Evolutionary conservation across 2,329 filamentous ascomycete genomes (phyloP).

Genomic region (Acephala macrosclerotiorum): DNA sequence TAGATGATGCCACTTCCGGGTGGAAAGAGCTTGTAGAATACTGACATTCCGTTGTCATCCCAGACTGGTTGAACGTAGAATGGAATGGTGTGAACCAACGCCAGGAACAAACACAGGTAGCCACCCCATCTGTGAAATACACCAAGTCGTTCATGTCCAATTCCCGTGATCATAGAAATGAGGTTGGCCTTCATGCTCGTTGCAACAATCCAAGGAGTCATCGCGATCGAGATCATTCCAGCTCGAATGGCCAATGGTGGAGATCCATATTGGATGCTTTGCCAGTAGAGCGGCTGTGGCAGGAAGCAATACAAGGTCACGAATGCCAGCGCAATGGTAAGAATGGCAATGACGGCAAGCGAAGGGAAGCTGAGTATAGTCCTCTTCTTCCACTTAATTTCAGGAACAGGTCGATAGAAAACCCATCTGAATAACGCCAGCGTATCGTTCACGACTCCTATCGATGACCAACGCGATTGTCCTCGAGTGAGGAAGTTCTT

Average conservation of each 20-base stretch:
- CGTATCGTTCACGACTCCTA: slow-evolving; percentile 77
- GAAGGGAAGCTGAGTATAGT: slow-evolving; percentile 80
- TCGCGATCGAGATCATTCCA: slow-evolving; percentile 90
- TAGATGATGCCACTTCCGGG: slow-evolving; percentile 75
- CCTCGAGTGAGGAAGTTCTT: slow-evolving; percentile 64
- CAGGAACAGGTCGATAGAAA: slow-evolving; percentile 86
- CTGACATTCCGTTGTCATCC: slow-evolving; percentile 75
- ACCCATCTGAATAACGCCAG: slow-evolving; percentile 87
- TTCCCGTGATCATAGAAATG: slow-evolving; percentile 83
- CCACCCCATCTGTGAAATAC: slow-evolving; percentile 93
- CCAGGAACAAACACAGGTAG: slow-evolving; percentile 84
- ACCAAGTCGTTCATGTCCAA: slow-evolving; percentile 90
- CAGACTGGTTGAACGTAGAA: slow-evolving; percentile 91
- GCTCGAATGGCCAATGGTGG: slow-evolving; percentile 86
- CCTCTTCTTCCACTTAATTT: slow-evolving; percentile 71
- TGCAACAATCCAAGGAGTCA: slow-evolving; percentile 92
- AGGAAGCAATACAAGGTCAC: slow-evolving; percentile 84
- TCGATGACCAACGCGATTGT: slow-evolving; percentile 77
- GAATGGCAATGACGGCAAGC: slow-evolving; percentile 72
- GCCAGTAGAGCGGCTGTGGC: slow-evolving; percentile 87
- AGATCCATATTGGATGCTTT: slow-evolving; percentile 85
- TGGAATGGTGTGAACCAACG: slow-evolving; percentile 84
- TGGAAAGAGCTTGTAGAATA: slow-evolving; percentile 76
- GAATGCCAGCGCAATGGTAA: slow-evolving; percentile 73
- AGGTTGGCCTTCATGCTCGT: slow-evolving; percentile 92